These are phyloP conservation scores for Mycena leptocephala DNA, from an alignment of 768 basidiomycete species.

Conservation along the genomic window DNA sequence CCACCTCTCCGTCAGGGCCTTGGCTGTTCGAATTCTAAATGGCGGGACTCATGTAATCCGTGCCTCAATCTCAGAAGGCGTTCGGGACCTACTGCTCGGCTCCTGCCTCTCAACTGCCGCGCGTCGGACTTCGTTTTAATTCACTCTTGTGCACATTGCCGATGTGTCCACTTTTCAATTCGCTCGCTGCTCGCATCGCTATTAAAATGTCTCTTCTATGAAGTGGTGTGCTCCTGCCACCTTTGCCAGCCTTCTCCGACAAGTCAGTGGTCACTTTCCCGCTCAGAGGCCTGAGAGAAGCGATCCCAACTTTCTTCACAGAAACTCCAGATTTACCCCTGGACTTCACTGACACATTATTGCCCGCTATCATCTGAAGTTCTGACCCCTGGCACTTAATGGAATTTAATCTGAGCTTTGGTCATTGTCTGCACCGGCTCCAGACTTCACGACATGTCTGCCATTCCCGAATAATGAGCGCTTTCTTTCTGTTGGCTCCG, in stretches of 20 bases:
- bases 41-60: constrained; percentile 15
- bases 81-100: not conserved
- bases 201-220: not conserved
- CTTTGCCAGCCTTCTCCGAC: not conserved
- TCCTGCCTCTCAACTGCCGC: not conserved
- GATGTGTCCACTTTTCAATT: not conserved
- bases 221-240: not conserved
- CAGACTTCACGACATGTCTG: not conserved
- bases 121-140: not conserved
- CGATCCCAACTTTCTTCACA: not conserved
- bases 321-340: constrained; percentile 5
- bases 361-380: not conserved
- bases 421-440: not conserved
- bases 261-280: not conserved
- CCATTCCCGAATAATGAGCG: not conserved
- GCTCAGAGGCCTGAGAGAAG: constrained; percentile 11
- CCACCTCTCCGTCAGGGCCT: not conserved
- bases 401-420: not conserved
- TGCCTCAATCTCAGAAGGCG: constrained; percentile 16
- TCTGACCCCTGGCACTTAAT: constrained; percentile 1
- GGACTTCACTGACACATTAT: not conserved
- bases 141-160: not conserved
- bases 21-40: not conserved
- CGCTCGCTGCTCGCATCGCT: not conserved
- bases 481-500: not conserved